Evolutionary conservation across 2,329 filamentous ascomycete species (phyloP), one percentile per base, ranked within the genome.

Genomic region (Metarhizium humberi): DNA sequence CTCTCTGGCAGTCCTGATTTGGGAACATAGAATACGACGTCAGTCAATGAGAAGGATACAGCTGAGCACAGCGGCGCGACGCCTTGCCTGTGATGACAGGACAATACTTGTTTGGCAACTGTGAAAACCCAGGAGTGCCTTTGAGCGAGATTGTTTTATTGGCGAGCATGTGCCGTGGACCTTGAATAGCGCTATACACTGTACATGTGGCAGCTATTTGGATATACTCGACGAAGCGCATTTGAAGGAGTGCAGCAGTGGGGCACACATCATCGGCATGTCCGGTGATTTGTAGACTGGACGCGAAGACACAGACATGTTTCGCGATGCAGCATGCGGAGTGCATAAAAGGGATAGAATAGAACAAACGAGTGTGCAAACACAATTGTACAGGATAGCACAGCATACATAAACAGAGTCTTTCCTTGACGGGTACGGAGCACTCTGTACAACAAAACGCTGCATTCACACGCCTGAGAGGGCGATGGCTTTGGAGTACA

Each of bases 1-100:
- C 57, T 66, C 42, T 58, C 64, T 14, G 58, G 32, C 52, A 54
- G 49, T 48, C 4, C 47, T 11, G 20, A 14, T 7, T 49, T 29
- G 20, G 51, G 40, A n/a, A 42, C n/a, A 20, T 38, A 50, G 8
- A 40, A 34, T 30, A 20, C 42, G 7, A 51, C 20, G 8, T 38
- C 14, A 6, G 42, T 47, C 3, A 47, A 50, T 32, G 47, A 56
- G 20, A 32, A 18, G 18, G 20, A 49, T 5, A 10, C 36, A 34
- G 47, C 14, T 25, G 20, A 52, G 40, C 40, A 30, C 43, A 46
- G 13, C 25, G 11, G 25, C 25, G 14, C 6, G 25, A 32, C 45
- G 13, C 25, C 45, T 30, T 18, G 25, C 1, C 10, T 48, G 10
- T 13, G 25, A 29, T 48, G 45, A 16, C 45, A 16, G 4, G 13